These are phyloP conservation scores for Crithidia expoeki DNA, from an alignment of 208 protist species.

Conservation along the genomic window DNA sequence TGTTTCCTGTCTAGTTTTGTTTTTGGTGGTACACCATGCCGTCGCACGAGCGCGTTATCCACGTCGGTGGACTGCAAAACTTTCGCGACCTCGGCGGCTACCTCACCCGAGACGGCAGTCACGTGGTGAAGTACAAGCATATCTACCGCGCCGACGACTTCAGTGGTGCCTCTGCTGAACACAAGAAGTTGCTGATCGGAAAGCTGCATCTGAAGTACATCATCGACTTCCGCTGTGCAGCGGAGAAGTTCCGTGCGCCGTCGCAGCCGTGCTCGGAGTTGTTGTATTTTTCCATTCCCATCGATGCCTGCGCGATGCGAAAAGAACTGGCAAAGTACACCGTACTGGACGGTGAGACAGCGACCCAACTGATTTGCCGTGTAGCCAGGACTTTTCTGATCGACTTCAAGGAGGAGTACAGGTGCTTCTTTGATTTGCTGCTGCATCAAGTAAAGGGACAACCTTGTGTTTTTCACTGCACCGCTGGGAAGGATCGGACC, in stretches of 20 bases:
- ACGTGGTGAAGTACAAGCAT: conserved; percentile 30
- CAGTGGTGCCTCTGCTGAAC: conserved; percentile 10
- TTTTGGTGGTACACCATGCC: conserved; percentile 4
- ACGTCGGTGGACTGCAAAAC: conserved; percentile 29
- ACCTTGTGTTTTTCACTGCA: conserved; percentile 53
- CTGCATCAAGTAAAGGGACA: conserved; percentile 31
- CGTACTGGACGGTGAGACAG: conserved; percentile 19
- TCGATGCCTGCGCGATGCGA: conserved; percentile 18
- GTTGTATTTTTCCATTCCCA: conserved; percentile 32
- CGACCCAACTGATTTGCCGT: conserved; percentile 24
- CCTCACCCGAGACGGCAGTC: conserved; percentile 28
- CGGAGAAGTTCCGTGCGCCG: conserved; percentile 25
- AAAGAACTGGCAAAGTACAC: conserved; percentile 3
- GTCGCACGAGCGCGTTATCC: conserved; percentile 18
- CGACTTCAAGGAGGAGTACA: conserved; percentile 39
- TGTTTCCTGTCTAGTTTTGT: too few species aligned
- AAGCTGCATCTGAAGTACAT: conserved; percentile 37
- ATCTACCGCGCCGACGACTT: conserved; percentile 49
- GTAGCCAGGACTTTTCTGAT: conserved; percentile 28
- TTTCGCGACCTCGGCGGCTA: conserved; percentile 61
- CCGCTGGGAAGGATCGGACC: conserved; percentile 56
- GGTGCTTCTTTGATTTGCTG: conserved; percentile 34
- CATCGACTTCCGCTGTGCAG: conserved; percentile 43
- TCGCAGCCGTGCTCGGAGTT: conserved; percentile 18
- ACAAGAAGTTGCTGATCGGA: conserved; percentile 28